Evolutionary conservation across 1,284 basidiomycete species (phyloP).

Genomic region (Anthracocystis setariae): DNA sequence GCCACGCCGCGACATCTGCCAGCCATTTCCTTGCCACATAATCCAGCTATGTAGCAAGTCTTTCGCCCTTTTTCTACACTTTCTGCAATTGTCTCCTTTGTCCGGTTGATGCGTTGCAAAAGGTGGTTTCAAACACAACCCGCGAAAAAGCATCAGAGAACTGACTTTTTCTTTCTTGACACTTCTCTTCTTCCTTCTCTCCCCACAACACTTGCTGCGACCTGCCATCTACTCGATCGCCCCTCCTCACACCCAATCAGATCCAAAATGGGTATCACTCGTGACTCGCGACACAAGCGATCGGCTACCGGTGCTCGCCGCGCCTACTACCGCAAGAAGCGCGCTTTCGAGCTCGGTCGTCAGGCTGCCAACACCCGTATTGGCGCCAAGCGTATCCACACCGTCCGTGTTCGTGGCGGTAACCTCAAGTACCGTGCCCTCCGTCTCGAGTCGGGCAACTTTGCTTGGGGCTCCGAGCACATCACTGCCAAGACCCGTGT

Average conservation of each 20-base stretch:
- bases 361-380: constrained; percentile 68
- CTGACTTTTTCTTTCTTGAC: constrained; percentile 4
- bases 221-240: not conserved
- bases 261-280: constrained; percentile 67
- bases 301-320: constrained; percentile 66
- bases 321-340: constrained; percentile 68
- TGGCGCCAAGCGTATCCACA: constrained; percentile 67
- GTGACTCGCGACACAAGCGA: constrained; percentile 68
- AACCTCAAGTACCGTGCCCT: constrained; percentile 68
- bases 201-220: not conserved
- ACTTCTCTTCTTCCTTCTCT: constrained; percentile 1
- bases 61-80: not conserved
- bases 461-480: constrained; percentile 68
- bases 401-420: constrained; percentile 66
- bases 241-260: constrained; percentile 9
- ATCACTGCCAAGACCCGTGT: constrained; percentile 68
- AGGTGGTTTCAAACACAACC: no score
- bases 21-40: no score
- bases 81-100: not conserved
- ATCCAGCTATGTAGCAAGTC: no score
- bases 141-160: constrained; percentile 4
- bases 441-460: constrained; percentile 67
- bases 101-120: constrained; percentile 1
- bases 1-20: no score
- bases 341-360: constrained; percentile 67